A percentile compares a stretch with the other conserved stretches of the same genome.
Evolutionary conservation across 106 monocot genomes (phyloP).

Genomic region (Dendrobium huoshanense): DNA sequence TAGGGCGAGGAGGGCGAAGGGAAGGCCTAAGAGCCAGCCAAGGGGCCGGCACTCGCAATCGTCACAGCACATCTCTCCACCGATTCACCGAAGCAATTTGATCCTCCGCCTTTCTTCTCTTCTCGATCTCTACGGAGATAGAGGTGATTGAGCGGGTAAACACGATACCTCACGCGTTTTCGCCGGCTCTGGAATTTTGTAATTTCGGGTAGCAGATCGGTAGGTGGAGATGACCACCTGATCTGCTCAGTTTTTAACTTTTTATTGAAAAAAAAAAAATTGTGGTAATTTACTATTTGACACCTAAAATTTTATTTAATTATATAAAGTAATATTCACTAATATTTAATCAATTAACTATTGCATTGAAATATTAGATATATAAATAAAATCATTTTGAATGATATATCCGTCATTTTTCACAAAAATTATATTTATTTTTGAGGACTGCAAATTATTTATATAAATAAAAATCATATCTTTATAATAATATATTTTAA

Average conservation of each 20-base stretch:
- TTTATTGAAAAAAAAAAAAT: not conserved
- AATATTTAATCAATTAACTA: too few species aligned
- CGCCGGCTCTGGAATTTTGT: not conserved
- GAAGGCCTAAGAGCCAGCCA: slow-evolving; percentile 93
- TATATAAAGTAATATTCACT: too few species aligned
- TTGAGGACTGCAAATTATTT: too few species aligned
- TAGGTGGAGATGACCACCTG: not conserved
- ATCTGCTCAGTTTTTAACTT: not conserved
- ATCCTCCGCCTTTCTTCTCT: not conserved
- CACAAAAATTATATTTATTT: too few species aligned
- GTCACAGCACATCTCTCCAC: slow-evolving; percentile 30
- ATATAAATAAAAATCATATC: too few species aligned
- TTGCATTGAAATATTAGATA: too few species aligned
- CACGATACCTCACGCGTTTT: not conserved
- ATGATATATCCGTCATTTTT: too few species aligned
- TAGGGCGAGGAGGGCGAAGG: slow-evolving; percentile 77
- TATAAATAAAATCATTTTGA: too few species aligned
- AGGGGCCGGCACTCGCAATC: slow-evolving; percentile 82
- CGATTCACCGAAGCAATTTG: not conserved
- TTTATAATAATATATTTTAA: too few species aligned
- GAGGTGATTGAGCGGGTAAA: not conserved
- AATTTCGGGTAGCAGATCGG: not conserved
- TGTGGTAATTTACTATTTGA: too few species aligned
- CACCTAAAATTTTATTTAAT: too few species aligned
- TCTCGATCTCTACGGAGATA: not conserved